A percentile compares a stretch with the other conserved stretches of the same genome.
phyloP scores from a whole-genome alignment of 805 yeast genomes.

The Nakazawaea populi region DNA sequence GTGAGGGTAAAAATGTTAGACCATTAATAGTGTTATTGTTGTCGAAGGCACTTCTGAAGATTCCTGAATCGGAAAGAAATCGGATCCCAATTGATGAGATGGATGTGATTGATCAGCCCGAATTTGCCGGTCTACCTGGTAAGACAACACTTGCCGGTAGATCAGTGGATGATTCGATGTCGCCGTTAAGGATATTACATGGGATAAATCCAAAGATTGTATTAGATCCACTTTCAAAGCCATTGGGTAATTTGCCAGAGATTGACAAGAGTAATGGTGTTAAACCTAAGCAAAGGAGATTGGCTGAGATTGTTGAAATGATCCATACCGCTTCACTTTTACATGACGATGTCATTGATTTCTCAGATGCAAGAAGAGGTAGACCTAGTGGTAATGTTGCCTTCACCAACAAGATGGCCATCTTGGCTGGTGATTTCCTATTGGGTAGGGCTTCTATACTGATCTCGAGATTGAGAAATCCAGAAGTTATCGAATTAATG shows the following conservation, averaged over 20 bases:
- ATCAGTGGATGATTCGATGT: constrained; percentile 56
- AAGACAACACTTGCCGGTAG: constrained; percentile 52
- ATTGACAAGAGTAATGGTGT: constrained; percentile 63
- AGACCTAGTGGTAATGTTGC: constrained; percentile 89
- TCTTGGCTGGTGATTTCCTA: constrained; percentile 92
- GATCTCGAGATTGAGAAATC: constrained; percentile 84
- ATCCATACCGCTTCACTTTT: constrained; percentile 93
- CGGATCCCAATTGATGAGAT: constrained; percentile 53
- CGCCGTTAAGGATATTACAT: constrained; percentile 79
- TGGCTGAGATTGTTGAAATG: constrained; percentile 98
- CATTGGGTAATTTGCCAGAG: constrained; percentile 66
- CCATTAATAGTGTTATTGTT: constrained; percentile 83
- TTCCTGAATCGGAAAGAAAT: constrained; percentile 65
- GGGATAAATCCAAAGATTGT: constrained; percentile 85
- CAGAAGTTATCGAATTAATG: constrained; percentile 94
- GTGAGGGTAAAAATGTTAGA: constrained; percentile 93
- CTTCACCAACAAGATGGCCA: constrained; percentile 95
- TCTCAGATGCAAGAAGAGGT: constrained; percentile 83
- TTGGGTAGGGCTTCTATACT: constrained; percentile 96
- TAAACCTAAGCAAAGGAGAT: constrained; percentile 87
- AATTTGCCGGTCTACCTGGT: constrained; percentile 52
- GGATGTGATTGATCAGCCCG: constrained; percentile 65
- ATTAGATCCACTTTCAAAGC: constrained; percentile 77
- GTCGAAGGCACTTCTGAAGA: constrained; percentile 71
- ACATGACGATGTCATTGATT: constrained; percentile 96